Base-by-base conservation (phyloP, 805 yeast genomes). In the Metschnikowia drakensbergensis region DNA sequence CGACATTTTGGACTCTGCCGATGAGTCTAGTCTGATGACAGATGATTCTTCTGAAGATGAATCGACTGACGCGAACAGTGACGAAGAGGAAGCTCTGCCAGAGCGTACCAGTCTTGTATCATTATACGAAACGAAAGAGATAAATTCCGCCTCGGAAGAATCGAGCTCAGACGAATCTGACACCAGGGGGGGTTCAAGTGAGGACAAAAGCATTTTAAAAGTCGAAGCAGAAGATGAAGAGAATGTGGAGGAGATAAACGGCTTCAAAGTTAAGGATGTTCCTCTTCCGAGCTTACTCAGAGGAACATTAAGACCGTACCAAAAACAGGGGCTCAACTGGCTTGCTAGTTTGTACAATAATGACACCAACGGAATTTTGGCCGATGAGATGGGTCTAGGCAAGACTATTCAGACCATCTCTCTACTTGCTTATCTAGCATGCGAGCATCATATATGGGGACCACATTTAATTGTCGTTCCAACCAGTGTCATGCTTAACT, bases 311-410 rank as follows among this genome's bases (percentile, higher is more conserved):
- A 82, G 99, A 64, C 88, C 82, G 6, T 94, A 94, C 60, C 99
- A 94, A 64, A 92, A 90, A 49, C 96, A 89, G 65, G 99, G 99
- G 51, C 75, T 94, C 34, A 95, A 94, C 57, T 94, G 99, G 99
- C 71, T 94, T 42, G 98, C 97, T 1, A 89, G 97, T 40, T 71
- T 94, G 49, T 92, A 91, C 69, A 88, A 88, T 63, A 88, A 88
- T 60, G 82, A 87, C 48, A 94, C 98, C 4, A 94, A 94, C 65
- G 99, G 99, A 54, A 94, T 94, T 45, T 75, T 94, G 41, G 99
- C 99, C 1, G 99, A 94, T 67, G 99, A 94, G 64, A 94, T 94
- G 99, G 99, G 99, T 47, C 76, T 94, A 37, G 99, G 95, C 56
- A 94, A 94, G 64, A 94, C 99, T 0, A 92, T 94, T 50, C 99